Evolutionary conservation across 192 early-diverging fungal species (phyloP).

Genomic region (Cladochytrium replicatum): DNA sequence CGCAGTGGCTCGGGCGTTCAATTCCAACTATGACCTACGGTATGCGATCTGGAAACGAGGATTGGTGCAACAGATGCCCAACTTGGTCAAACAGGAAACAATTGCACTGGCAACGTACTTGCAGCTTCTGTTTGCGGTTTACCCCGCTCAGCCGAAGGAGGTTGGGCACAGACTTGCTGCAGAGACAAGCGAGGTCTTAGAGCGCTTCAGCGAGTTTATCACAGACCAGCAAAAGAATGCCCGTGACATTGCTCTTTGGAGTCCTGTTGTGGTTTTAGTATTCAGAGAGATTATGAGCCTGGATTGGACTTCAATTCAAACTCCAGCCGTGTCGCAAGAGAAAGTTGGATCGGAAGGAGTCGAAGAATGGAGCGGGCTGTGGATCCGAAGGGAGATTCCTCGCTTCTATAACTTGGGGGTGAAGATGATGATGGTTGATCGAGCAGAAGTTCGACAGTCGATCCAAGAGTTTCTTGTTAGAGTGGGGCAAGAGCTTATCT

Average conservation of each 20-base stretch:
- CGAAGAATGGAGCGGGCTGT: too few species aligned
- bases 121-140: slow-evolving; percentile 34
- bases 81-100: slow-evolving; percentile 86
- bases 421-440: slow-evolving; percentile 31
- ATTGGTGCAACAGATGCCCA: slow-evolving; percentile 83
- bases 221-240: slow-evolving; percentile 27
- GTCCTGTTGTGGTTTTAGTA: slow-evolving; percentile 40
- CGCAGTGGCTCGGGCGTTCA: slow-evolving; percentile 72
- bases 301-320: too few species aligned
- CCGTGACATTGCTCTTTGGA: slow-evolving; percentile 39
- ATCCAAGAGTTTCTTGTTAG: slow-evolving; percentile 34
- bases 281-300: slow-evolving; percentile 32
- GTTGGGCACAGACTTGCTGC: slow-evolving; percentile 26
- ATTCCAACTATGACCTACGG: slow-evolving; percentile 64
- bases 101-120: slow-evolving; percentile 31
- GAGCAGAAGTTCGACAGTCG: slow-evolving; percentile 28
- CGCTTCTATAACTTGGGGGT: slow-evolving; percentile 27
- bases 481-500: slow-evolving; percentile 32
- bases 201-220: slow-evolving; percentile 31
- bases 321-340: too few species aligned
- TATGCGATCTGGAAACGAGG: slow-evolving; percentile 70
- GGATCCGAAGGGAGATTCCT: too few species aligned
- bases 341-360: too few species aligned
- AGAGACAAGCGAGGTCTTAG: slow-evolving; percentile 33
- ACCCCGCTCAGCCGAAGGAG: too few species aligned